Base-by-base conservation (phyloP, 352 stramenopile genomes). In the Pythium coloratum region DNA sequence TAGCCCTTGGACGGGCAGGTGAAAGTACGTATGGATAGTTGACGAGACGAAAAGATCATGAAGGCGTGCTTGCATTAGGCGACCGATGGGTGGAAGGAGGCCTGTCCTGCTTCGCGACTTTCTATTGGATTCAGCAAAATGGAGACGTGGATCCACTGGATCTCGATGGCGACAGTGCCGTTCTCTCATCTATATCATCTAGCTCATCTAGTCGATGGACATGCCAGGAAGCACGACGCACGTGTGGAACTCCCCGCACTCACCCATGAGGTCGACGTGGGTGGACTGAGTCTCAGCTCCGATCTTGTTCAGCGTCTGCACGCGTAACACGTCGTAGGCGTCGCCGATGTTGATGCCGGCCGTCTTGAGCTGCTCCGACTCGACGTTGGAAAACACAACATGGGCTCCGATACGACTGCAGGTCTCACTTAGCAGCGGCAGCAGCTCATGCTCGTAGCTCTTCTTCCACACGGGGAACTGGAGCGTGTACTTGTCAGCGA, bases 211-310 rank as follows among this genome's bases (percentile, higher is more conserved):
- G 20, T 24, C 20, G 56, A 67, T n/a, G 16, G 20, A 70, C 88
- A 96, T 86, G 12, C 72, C 67, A 18, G 74, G 78, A 42, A 97
- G 89, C 67, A 88, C 72, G 33, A 90, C 90, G 26, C 91, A 78
- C 14, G 88, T 94, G 80, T 97, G 91, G 74, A 97, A 97, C 76
- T 97, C 91, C 40, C 91, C 91, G 63, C 84, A 72, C 55, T 97
- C 91, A 32, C 91, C 91, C 85, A 97, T 97, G 13, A 84, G 70
- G 74, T 97, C 91, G 6, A 93, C 68, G 36, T 47, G 47, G 4
- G 33, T 59, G 13, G 69, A 24, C 20, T 24, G 20, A 24, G 20
- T 24, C 20, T 24, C 20, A 24, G 20, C 20, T 24, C 20, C 54
- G 1, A 60, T 57, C 28, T 44, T 47, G 18, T 86, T 86, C 34